phyloP scores from a whole-genome alignment of 2,329 filamentous ascomycete species.

The Trichoderma cornu-damae region DNA sequence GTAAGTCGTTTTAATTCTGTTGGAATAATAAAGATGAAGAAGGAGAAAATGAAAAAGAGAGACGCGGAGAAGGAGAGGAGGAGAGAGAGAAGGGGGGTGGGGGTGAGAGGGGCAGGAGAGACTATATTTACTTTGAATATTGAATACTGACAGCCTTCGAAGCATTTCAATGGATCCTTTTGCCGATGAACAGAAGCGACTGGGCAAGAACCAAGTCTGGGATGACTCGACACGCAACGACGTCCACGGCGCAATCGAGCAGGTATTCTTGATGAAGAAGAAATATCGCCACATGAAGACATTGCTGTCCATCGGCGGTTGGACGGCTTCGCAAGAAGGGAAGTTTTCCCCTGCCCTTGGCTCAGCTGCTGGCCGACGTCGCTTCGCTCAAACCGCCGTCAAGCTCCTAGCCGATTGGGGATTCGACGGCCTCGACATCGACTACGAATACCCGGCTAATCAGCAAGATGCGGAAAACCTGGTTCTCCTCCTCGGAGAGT shows the following conservation, averaged over 20 bases:
- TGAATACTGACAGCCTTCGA: neutral
- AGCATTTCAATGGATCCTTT: conserved; percentile 23
- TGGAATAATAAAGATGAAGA: neutral
- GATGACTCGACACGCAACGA: conserved; percentile 46
- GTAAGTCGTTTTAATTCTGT: conserved; percentile 28
- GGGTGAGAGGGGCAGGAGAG: too few species aligned
- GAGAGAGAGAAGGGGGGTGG: too few species aligned
- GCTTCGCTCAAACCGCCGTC: conserved; percentile 65
- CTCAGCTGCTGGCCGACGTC: conserved; percentile 54
- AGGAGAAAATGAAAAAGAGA: too few species aligned
- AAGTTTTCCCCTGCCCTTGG: conserved; percentile 62
- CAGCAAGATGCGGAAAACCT: conserved; percentile 38
- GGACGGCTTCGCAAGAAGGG: conserved; percentile 58
- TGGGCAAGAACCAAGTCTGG: neutral
- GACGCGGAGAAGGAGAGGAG: too few species aligned
- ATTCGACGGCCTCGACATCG: conserved; percentile 52
- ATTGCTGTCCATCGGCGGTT: conserved; percentile 77
- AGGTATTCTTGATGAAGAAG: conserved; percentile 72
- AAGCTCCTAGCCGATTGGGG: conserved; percentile 64
- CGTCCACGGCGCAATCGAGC: conserved; percentile 72
- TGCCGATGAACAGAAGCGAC: conserved; percentile 58
- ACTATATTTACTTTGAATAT: too few species aligned
- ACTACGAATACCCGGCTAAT: conserved; percentile 51
- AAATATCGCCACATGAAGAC: conserved; percentile 70
- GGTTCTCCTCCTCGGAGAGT: conserved; percentile 40